phyloP scores from a whole-genome alignment of 768 basidiomycete species.

The Suillus weaverae region DNA sequence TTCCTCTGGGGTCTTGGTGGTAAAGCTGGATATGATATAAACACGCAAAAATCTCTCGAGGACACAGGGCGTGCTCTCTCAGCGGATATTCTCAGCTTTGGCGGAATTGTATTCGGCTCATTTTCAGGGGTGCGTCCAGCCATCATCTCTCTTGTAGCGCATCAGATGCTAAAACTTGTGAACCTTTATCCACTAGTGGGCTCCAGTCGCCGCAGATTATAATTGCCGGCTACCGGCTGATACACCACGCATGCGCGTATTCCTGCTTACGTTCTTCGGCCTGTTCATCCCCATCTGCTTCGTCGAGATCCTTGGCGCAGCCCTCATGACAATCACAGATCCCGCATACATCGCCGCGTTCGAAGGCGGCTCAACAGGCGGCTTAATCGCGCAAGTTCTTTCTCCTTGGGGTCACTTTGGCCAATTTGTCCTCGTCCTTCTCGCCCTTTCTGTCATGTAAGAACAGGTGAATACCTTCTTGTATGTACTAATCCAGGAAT shows the following conservation, averaged over 20 bases:
- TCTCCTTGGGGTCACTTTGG: conserved; percentile 45
- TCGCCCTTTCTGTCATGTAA: conserved; percentile 43
- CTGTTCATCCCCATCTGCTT: conserved; percentile 49
- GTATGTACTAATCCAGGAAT: background rate
- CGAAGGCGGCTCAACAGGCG: conserved; percentile 41
- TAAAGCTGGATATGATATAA: conserved; percentile 45
- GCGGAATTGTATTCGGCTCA: conserved; percentile 51
- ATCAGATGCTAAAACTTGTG: background rate
- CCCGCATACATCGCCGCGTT: conserved; percentile 42
- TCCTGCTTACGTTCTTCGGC: conserved; percentile 51
- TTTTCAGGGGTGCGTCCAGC: conserved; percentile 38
- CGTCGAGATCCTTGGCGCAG: conserved; percentile 36
- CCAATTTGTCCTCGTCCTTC: conserved; percentile 41
- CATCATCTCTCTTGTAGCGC: background rate
- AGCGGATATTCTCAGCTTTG: conserved; percentile 46
- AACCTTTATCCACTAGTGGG: conserved; percentile 34
- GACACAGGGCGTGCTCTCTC: conserved; percentile 42
- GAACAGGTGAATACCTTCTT: conserved; percentile 9
- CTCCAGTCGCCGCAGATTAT: conserved; percentile 55
- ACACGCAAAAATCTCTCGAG: conserved; percentile 42
- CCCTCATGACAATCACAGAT: conserved; percentile 43
- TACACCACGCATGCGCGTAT: conserved; percentile 43
- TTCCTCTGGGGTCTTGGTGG: conserved; percentile 53
- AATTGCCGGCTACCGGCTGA: conserved; percentile 50
- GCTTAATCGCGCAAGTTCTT: conserved; percentile 43